Base-by-base conservation (phyloP, 345 rosid genomes). In the Chamaenerion angustifolium region DNA sequence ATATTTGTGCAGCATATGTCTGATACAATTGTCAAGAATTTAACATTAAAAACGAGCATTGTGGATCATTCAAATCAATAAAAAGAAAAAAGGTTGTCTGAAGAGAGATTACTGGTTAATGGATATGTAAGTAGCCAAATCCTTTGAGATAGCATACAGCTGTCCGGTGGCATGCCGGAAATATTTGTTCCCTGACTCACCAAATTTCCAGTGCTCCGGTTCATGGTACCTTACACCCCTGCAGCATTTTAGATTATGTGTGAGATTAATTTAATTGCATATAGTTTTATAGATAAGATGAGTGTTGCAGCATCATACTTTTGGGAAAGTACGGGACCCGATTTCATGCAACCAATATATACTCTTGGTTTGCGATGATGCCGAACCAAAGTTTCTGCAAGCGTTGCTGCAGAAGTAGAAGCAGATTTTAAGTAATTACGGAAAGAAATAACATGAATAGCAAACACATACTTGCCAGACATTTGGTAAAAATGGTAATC, bases 171-270 rank as follows among this genome's bases (percentile, higher is more conserved):
- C 98, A 61, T 92, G 98, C 46, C 98, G 93, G 53, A 92, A 87
- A 68, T 92, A 92, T 67, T 77, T 87, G 74, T 87, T 92, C 68
- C 98, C 98, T 4, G 85, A 56, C 58, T 78, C 84, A 0, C 98
- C 98, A 55, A 92, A 92, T 66, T 92, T 92, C 96, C 98, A 90
- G 62, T 78, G 66, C 77, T 87, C 95, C 0, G 98, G 96, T 67
- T 92, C 98, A 49, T 92, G 96, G 71, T 87, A 92, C 53, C 98
- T 78, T 56, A 92, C 96, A 17, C 96, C 96, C 73, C 96, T 92
- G 72, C 59, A 65, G 53, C 27, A 37, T 48, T 48, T 17, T 48
- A 48, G 35, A 18, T 48, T 6, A n/a, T 45, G 19, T 15, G 19
- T 4, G 6, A 27, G 31, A 48, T 17, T 9, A n/a, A n/a, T n/a